A percentile compares a stretch with the other conserved stretches of the same genome.
These are phyloP conservation scores for Hyaloperonospora arabidopsidis DNA, from an alignment of 352 stramenopile species.

Conservation along the genomic window DNA sequence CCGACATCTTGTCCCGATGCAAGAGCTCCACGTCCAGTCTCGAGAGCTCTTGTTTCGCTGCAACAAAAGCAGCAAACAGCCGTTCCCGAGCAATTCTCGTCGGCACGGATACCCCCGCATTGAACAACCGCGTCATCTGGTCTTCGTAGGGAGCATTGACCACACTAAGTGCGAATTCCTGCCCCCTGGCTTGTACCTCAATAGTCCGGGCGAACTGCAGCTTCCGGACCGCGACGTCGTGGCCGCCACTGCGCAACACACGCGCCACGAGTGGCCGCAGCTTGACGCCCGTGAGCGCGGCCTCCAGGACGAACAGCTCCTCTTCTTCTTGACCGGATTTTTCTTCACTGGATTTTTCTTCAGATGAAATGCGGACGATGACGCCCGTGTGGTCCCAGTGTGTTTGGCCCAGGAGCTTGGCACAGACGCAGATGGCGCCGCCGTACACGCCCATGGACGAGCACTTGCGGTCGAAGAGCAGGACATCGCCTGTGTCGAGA, in stretches of 20 bases:
- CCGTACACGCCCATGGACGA: conserved; percentile 70
- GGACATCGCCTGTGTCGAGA: conserved; percentile 69
- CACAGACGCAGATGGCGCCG: conserved; percentile 61
- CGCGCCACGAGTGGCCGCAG: conserved; percentile 72
- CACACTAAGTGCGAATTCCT: conserved; percentile 51
- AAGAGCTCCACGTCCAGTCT: conserved; percentile 53
- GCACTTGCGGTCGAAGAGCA: conserved; percentile 80
- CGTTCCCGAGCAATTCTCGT: conserved; percentile 62
- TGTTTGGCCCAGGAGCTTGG: conserved; percentile 77
- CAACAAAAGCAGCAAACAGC: conserved; percentile 61
- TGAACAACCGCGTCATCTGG: conserved; percentile 62
- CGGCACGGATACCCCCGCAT: conserved; percentile 63
- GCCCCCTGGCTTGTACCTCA: conserved; percentile 50
- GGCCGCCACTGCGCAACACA: conserved; percentile 56
- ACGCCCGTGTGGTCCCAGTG: conserved; percentile 85
- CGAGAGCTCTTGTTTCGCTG: conserved; percentile 55
- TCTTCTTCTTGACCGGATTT: too few relatives aligned
- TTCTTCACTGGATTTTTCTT: too few relatives aligned
- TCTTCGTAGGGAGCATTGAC: conserved; percentile 77
- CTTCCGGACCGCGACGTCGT: conserved; percentile 64
- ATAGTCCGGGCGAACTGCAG: conserved; percentile 57
- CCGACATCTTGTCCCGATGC: conserved; percentile 59
- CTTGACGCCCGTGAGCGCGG: conserved; percentile 74
- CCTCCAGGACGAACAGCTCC: conserved; percentile 67
- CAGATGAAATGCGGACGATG: conserved; percentile 47